Evolutionary conservation across 306 rosid genomes (phyloP).

Genomic region (Trichosanthes cucumerina): DNA sequence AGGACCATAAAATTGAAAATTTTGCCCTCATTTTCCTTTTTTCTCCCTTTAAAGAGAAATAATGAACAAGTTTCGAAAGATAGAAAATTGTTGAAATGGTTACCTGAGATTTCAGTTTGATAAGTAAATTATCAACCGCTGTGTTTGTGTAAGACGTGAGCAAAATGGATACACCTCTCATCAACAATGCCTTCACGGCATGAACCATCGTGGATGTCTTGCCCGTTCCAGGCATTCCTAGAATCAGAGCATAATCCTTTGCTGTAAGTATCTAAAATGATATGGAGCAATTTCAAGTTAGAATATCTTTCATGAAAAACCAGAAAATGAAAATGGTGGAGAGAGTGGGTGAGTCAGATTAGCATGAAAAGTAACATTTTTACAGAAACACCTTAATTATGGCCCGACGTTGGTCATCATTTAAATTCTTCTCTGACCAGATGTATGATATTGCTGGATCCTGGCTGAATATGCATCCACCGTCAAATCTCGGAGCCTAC

Average conservation of each 20-base stretch:
- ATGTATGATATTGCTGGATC: constrained; percentile 88
- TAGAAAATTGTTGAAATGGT: not conserved
- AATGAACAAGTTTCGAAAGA: not conserved
- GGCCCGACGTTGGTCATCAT: constrained; percentile 83
- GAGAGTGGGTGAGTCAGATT: not conserved
- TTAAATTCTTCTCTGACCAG: constrained; percentile 67
- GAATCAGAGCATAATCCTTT: constrained; percentile 82
- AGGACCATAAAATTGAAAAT: not conserved
- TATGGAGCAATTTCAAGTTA: not conserved
- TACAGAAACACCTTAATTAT: constrained; percentile 64
- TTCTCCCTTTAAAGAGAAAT: not conserved
- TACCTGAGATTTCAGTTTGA: constrained; percentile 86
- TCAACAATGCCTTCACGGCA: constrained; percentile 90
- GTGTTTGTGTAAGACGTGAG: constrained; percentile 91
- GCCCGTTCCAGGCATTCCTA: constrained; percentile 99
- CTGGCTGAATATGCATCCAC: constrained; percentile 69
- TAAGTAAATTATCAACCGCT: constrained; percentile 89
- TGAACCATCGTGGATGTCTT: constrained; percentile 96
- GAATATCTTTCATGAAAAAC: not conserved
- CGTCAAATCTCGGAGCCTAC: constrained; percentile 90
- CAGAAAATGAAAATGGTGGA: not conserved
- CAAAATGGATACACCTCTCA: constrained; percentile 84
- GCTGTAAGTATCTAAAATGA: constrained; percentile 72
- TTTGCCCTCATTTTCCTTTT: not conserved
- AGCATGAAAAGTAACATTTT: not conserved